Percentiles rank a stretch among this genome's conserved stretches.
phyloP scores from a whole-genome alignment of 2,329 filamentous ascomycete species.

The Fusarium caatingaense region DNA sequence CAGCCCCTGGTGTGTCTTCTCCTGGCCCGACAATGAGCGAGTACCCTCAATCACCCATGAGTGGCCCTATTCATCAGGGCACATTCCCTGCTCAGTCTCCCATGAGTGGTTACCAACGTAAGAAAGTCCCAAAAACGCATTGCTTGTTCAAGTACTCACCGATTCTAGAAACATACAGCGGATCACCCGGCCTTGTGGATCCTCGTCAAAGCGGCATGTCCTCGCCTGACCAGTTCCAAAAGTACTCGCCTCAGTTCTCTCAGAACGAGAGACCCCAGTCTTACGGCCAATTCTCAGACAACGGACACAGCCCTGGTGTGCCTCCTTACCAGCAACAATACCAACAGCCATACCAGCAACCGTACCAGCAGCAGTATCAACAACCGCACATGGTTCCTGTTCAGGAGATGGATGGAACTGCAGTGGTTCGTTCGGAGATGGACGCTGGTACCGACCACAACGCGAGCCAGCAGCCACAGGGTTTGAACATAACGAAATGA shows the following conservation, averaged over 20 bases:
- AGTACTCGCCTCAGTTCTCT: slow-evolving; percentile 33
- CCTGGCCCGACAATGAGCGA: slow-evolving; percentile 15
- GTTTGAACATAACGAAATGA: slow-evolving; percentile 12
- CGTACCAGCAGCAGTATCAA: slow-evolving; percentile 23
- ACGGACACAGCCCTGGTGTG: slow-evolving; percentile 19
- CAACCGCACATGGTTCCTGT: slow-evolving; percentile 29
- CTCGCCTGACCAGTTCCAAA: slow-evolving; percentile 34
- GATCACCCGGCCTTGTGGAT: slow-evolving; percentile 23
- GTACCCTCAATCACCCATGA: slow-evolving; percentile 25
- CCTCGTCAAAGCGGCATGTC: slow-evolving; percentile 34
- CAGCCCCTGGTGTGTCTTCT: slow-evolving; percentile 4
- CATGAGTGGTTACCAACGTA: slow-evolving; percentile 42
- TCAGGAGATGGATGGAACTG: slow-evolving; percentile 42
- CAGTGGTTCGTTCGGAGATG: slow-evolving; percentile 36
- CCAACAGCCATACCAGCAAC: slow-evolving; percentile 5
- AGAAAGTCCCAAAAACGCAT: background rate
- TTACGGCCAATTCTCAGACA: slow-evolving; percentile 35
- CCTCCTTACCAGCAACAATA: slow-evolving; percentile 30
- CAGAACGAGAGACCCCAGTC: slow-evolving; percentile 32
- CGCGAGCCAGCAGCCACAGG: background rate
- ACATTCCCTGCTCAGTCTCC: slow-evolving; percentile 31
- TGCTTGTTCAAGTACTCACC: slow-evolving; percentile 7
- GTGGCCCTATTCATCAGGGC: background rate
- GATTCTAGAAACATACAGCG: slow-evolving; percentile 25
- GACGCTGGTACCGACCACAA: slow-evolving; percentile 29